Evolutionary conservation across 129 eudicot genomes (phyloP).

Genomic region (Apium graveolens): DNA sequence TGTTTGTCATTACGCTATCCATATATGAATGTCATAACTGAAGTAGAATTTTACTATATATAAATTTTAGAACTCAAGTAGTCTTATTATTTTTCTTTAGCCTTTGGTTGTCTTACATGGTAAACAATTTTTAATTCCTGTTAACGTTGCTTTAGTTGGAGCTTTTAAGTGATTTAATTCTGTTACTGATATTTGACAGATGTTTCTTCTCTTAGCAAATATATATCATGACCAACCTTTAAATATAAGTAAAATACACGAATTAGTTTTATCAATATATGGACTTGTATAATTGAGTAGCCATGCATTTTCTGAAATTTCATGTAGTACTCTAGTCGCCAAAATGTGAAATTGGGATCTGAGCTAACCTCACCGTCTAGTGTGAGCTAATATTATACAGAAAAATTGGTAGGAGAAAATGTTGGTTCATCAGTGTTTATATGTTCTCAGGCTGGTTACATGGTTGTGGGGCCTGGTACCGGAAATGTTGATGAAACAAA

Average conservation of each 20-base stretch:
- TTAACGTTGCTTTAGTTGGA: neutral
- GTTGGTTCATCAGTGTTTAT: neutral
- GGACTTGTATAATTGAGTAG: neutral
- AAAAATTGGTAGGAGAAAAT: neutral
- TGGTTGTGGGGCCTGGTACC: neutral
- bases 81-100: neutral
- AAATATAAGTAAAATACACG: neutral
- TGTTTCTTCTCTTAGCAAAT: neutral
- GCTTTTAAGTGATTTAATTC: neutral
- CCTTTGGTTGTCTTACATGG: neutral
- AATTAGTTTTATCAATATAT: neutral
- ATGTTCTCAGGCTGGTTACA: neutral
- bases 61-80: neutral
- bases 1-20: neutral
- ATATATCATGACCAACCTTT: neutral
- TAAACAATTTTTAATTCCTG: conserved; percentile 1
- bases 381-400: neutral
- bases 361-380: neutral
- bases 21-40: neutral
- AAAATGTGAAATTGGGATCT: neutral
- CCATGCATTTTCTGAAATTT: neutral
- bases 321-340: neutral
- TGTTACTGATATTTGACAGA: neutral
- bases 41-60: neutral
- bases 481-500: neutral